A percentile compares a stretch with the other conserved stretches of the same genome.
Conservation (phyloP, 2,329 filamentous ascomycete species). For the Ascochyta fabae region DNA sequence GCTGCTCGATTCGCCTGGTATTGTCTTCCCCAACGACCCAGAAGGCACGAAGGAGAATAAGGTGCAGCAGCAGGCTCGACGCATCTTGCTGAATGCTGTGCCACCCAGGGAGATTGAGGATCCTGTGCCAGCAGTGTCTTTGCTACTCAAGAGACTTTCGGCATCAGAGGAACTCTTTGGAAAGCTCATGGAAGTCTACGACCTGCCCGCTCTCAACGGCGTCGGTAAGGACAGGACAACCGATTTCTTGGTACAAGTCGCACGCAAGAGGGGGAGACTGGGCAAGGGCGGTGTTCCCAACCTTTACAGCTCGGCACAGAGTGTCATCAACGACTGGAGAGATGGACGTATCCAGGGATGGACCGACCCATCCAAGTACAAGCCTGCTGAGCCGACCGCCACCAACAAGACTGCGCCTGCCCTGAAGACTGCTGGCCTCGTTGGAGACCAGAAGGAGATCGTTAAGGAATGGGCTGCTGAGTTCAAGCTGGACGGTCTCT, state of each 20-base stretch:
- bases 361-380: constrained; percentile 76
- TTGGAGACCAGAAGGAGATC: constrained; percentile 77
- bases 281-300: constrained; percentile 92
- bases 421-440: constrained; percentile 33
- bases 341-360: constrained; percentile 94
- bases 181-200: constrained; percentile 83
- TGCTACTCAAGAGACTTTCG: constrained; percentile 83
- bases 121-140: constrained; percentile 81
- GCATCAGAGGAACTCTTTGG: constrained; percentile 74
- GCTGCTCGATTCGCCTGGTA: constrained; percentile 90
- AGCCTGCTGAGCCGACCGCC: constrained; percentile 57
- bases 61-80: constrained; percentile 78
- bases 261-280: constrained; percentile 86
- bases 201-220: constrained; percentile 76
- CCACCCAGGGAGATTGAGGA: constrained; percentile 95
- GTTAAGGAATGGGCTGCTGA: constrained; percentile 93
- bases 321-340: constrained; percentile 94
- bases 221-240: constrained; percentile 77
- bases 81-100: constrained; percentile 88
- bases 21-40: constrained; percentile 79
- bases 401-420: constrained; percentile 48
- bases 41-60: constrained; percentile 57
- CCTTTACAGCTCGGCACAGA: constrained; percentile 83
- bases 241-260: constrained; percentile 94
- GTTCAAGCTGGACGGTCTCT: constrained; percentile 92